These are phyloP conservation scores for Emergomyces pasteurianus DNA, from an alignment of 2,329 filamentous ascomycete species.

Conservation along the genomic window DNA sequence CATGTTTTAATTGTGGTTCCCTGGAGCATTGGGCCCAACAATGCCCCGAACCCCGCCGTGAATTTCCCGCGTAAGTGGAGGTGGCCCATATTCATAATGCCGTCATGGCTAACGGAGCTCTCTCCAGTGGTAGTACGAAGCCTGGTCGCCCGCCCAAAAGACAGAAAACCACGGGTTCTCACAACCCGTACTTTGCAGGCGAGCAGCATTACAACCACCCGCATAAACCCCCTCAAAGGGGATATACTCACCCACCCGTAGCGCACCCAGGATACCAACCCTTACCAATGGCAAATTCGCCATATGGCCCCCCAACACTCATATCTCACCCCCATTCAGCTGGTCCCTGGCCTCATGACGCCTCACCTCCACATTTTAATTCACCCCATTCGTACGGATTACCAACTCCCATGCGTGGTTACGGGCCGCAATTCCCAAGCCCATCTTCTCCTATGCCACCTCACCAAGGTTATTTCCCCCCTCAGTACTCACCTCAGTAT, in stretches of 20 bases:
- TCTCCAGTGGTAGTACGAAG: conserved; percentile 10
- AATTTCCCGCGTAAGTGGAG: conserved; percentile 20
- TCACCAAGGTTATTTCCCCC: conserved; percentile 9
- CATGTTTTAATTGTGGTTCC: conserved; percentile 26
- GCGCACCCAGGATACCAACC: conserved; percentile 6
- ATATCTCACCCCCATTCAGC: conserved; percentile 10
- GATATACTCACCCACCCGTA: conserved; percentile 13
- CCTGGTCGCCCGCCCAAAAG: conserved; percentile 17
- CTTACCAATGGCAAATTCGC: not conserved
- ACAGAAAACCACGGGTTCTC: conserved; percentile 14
- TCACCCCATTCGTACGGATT: conserved; percentile 15
- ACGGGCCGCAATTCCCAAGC: conserved; percentile 9
- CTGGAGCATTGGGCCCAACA: conserved; percentile 22
- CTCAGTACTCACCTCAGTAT: conserved; percentile 3
- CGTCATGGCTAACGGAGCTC: conserved; percentile 4
- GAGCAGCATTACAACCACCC: conserved; percentile 13
- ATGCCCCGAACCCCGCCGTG: conserved; percentile 22
- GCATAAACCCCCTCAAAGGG: conserved; percentile 10
- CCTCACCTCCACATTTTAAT: conserved; percentile 12
- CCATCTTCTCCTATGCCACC: conserved; percentile 7
- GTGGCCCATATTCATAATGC: not conserved
- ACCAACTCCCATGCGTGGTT: conserved; percentile 12
- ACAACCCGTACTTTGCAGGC: conserved; percentile 12
- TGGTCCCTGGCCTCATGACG: conserved; percentile 13
- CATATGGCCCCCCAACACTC: conserved; percentile 13